Evolutionary conservation across 2,329 filamentous ascomycete species (phyloP).

Genomic region (Clarireedia monteithiana): DNA sequence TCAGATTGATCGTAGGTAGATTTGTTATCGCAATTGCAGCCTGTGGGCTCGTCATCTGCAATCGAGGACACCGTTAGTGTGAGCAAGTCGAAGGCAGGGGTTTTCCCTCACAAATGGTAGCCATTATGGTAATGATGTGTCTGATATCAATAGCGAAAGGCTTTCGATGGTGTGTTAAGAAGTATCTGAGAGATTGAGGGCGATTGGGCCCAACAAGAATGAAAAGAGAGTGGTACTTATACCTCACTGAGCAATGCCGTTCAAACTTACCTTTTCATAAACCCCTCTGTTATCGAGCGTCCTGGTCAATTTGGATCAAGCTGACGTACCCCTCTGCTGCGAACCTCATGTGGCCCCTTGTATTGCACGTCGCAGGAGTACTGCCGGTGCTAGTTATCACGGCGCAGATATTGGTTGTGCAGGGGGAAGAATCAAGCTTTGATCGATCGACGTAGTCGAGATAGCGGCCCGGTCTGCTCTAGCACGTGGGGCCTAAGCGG

Average conservation of each 20-base stretch:
- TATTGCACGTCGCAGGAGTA: background rate
- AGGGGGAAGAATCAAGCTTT: constrained; percentile 1
- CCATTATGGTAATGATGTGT: background rate
- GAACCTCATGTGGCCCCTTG: background rate
- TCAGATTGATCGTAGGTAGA: constrained; percentile 20
- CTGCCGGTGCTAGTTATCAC: background rate
- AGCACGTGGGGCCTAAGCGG: background rate
- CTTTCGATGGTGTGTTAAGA: too few species aligned
- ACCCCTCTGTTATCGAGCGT: background rate
- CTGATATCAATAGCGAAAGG: background rate
- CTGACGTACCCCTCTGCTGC: background rate
- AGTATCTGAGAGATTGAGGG: background rate
- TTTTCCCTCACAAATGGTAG: constrained; percentile 1
- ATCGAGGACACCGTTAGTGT: background rate
- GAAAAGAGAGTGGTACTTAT: background rate
- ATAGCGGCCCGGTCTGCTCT: background rate
- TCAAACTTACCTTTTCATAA: background rate
- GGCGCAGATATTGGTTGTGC: background rate
- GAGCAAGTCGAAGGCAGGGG: background rate
- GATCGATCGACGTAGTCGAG: background rate
- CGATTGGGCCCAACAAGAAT: background rate
- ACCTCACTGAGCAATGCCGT: background rate
- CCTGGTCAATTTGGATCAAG: background rate
- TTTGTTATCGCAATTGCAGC: constrained; percentile 20
- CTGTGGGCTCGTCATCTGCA: constrained; percentile 16